phyloP scores from a whole-genome alignment of 148 eudicot genomes.

The Silene conica region DNA sequence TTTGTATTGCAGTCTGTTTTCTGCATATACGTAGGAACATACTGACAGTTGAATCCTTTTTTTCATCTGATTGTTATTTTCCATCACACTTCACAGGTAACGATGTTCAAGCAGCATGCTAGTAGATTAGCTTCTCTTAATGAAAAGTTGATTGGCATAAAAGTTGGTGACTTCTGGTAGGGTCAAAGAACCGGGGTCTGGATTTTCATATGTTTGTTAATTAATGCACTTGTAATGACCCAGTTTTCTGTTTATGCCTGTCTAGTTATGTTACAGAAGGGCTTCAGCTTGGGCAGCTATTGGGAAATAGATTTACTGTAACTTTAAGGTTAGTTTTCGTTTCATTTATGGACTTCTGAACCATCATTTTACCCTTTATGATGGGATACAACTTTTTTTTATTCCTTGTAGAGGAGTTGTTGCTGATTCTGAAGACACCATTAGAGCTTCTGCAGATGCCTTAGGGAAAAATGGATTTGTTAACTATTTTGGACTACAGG shows the following conservation, averaged over 20 bases:
- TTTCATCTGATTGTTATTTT: conserved; percentile 5
- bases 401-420: conserved; percentile 56
- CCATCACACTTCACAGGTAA: conserved; percentile 44
- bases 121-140: conserved; percentile 80
- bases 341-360: background rate
- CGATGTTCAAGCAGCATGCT: conserved; percentile 81
- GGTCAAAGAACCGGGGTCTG: conserved; percentile 16
- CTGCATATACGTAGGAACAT: background rate
- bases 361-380: background rate
- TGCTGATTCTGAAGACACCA: conserved; percentile 75
- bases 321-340: conserved; percentile 56
- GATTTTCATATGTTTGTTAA: background rate
- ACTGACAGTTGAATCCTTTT: background rate
- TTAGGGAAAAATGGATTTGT: conserved; percentile 78
- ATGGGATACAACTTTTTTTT: conserved; percentile 17
- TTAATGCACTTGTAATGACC: conserved; percentile 10
- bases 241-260: conserved; percentile 24
- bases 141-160: conserved; percentile 72
- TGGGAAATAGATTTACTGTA: conserved; percentile 82
- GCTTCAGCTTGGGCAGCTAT: conserved; percentile 84
- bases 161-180: conserved; percentile 93
- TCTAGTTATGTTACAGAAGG: conserved; percentile 88
- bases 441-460: conserved; percentile 69
- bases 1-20: background rate
- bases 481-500: conserved; percentile 96